Evolutionary conservation across 2,329 filamentous ascomycete genomes (phyloP).

Genomic region (Colletotrichum simmondsii): DNA sequence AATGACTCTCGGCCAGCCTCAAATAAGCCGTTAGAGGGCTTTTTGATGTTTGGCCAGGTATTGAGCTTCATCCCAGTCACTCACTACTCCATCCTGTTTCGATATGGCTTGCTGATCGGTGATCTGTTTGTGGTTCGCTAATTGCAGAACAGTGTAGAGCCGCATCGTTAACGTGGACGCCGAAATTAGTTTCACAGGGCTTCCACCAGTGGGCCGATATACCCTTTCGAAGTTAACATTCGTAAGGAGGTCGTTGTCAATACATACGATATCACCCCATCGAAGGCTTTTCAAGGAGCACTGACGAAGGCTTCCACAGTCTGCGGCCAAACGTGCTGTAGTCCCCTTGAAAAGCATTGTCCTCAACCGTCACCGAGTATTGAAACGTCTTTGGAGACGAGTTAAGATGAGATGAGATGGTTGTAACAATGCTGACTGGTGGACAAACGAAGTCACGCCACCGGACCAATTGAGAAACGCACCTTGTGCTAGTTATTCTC

Average conservation of each 20-base stretch:
- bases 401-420: not conserved
- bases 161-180: not conserved
- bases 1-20: not conserved
- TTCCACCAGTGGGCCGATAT: not conserved
- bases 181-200: not conserved
- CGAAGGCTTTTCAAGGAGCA: not conserved
- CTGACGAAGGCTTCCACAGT: not conserved
- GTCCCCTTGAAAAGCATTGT: not conserved
- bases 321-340: not conserved
- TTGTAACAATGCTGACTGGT: not conserved
- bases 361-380: not conserved
- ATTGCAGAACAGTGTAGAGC: not conserved
- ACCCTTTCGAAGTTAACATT: not conserved
- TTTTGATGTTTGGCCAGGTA: not conserved
- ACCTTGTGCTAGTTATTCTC: not conserved
- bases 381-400: not conserved
- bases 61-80: not conserved
- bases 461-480: not conserved
- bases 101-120: not conserved
- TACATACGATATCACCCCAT: not conserved
- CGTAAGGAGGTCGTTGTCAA: not conserved
- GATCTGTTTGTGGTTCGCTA: not conserved
- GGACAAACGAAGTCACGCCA: not conserved
- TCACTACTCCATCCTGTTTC: not conserved
- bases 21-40: not conserved